Percentiles rank a stretch among this genome's conserved stretches.
phyloP scores from a whole-genome alignment of 2,329 filamentous ascomycete genomes.

The Fusarium graminum region DNA sequence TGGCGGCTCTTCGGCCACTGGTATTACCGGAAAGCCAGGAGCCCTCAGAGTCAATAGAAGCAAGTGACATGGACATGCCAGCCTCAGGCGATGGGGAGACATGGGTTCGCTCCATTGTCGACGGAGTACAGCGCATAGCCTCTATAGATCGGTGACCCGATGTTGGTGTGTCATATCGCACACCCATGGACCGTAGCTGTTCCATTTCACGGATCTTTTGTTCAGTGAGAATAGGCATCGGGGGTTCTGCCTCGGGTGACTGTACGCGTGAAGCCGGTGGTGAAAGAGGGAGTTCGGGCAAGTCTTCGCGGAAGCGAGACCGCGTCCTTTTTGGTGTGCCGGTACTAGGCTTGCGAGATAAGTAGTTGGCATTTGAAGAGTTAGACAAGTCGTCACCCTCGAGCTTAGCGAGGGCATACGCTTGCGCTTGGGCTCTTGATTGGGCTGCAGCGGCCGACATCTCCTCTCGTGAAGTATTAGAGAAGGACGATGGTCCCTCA shows the following conservation, averaged over 20 bases:
- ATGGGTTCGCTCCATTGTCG: constrained; percentile 45
- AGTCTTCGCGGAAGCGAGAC: constrained; percentile 92
- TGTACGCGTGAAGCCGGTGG: constrained; percentile 85
- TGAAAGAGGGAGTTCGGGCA: constrained; percentile 88
- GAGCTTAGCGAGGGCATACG: constrained; percentile 53
- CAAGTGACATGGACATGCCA: constrained; percentile 86
- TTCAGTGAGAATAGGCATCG: constrained; percentile 53
- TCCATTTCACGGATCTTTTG: constrained; percentile 45
- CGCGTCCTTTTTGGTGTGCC: constrained; percentile 80
- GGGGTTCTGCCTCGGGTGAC: constrained; percentile 75
- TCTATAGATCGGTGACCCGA: constrained; percentile 59
- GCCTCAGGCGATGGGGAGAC: constrained; percentile 64
- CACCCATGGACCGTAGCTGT: constrained; percentile 46
- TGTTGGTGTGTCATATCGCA: constrained; percentile 61
- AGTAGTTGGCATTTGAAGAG: constrained; percentile 44
- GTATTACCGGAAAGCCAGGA: constrained; percentile 91
- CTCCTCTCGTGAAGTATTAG: constrained; percentile 90
- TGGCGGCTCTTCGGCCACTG: constrained; percentile 62
- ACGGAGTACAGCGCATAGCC: constrained; percentile 38
- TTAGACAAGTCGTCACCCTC: constrained; percentile 52
- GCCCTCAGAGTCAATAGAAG: constrained; percentile 93
- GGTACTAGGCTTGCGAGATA: constrained; percentile 54
- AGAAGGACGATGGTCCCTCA: constrained; percentile 80
- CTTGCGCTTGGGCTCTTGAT: constrained; percentile 50
- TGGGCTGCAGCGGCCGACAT: constrained; percentile 65